phyloP scores from a whole-genome alignment of 73 alveolate species.

The Paramecium biaurelia region DNA sequence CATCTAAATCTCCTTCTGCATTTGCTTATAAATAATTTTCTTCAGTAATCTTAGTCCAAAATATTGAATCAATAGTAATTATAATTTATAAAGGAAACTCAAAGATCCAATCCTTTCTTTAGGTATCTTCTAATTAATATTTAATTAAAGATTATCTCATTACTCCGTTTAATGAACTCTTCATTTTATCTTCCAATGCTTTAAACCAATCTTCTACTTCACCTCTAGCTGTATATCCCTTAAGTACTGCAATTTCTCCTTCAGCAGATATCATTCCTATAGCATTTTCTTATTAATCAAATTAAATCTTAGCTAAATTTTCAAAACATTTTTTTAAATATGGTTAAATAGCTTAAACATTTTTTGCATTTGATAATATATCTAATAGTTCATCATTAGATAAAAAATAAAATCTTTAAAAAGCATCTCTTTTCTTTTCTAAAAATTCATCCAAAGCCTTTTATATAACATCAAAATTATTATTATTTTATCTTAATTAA shows the following conservation, averaged over 20 bases:
- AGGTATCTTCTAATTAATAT: conserved; percentile 76
- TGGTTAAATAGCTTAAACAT: conserved; percentile 80
- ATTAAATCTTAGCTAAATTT: conserved; percentile 84
- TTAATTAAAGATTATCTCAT: conserved; percentile 81
- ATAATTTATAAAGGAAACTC: conserved; percentile 84
- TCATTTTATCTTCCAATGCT: conserved; percentile 84
- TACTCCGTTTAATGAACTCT: conserved; percentile 76
- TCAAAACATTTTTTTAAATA: conserved; percentile 93
- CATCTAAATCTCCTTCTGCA: conserved; percentile 82
- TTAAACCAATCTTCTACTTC: conserved; percentile 97
- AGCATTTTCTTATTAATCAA: conserved; percentile 79
- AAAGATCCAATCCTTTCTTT: conserved; percentile 86
- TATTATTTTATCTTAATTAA: conserved; percentile 74
- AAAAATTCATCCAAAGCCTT: conserved; percentile 81
- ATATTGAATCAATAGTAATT: conserved; percentile 74
- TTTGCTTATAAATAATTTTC: conserved; percentile 73
- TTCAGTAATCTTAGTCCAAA: conserved; percentile 85
- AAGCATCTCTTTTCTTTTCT: conserved; percentile 83
- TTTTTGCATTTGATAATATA: conserved; percentile 88
- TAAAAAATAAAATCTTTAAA: conserved; percentile 97
- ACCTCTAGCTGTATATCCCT: conserved; percentile 81
- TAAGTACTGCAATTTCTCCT: conserved; percentile 85
- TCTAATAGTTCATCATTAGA: conserved; percentile 94
- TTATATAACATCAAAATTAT: conserved; percentile 79
- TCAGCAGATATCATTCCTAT: conserved; percentile 87